phyloP scores from a whole-genome alignment of 768 basidiomycete species.

The Grammothele lineata region DNA sequence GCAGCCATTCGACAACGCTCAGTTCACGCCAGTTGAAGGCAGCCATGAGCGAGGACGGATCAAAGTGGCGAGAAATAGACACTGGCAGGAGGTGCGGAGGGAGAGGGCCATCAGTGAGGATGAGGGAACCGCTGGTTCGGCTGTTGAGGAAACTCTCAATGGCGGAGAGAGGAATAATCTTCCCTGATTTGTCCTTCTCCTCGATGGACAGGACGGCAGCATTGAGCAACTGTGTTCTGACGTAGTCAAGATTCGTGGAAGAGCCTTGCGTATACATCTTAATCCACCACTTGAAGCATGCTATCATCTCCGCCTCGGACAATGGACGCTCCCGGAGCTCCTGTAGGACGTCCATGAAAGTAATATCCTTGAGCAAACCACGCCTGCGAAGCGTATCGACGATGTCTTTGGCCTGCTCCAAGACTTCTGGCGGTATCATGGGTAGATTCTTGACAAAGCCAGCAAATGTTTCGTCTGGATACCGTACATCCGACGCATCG shows the following conservation, averaged over 20 bases:
- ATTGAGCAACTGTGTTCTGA: conserved; percentile 61
- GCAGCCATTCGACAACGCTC: conserved; percentile 70
- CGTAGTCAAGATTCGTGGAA: conserved; percentile 35
- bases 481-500: conserved; percentile 60
- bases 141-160: conserved; percentile 72
- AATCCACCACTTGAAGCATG: conserved; percentile 87
- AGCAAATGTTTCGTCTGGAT: conserved; percentile 66
- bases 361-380: conserved; percentile 67
- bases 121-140: conserved; percentile 41
- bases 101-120: conserved; percentile 72
- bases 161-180: conserved; percentile 62
- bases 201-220: conserved; percentile 58
- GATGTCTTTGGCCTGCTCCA: conserved; percentile 53
- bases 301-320: conserved; percentile 65
- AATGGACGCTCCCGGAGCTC: conserved; percentile 74
- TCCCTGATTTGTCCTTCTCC: conserved; percentile 37
- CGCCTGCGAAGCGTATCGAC: conserved; percentile 56
- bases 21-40: conserved; percentile 82
- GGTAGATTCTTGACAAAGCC: conserved; percentile 78
- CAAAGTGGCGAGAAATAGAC: conserved; percentile 56
- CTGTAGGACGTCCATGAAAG: conserved; percentile 76
- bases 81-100: conserved; percentile 71
- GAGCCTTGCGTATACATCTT: conserved; percentile 36
- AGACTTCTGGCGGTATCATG: conserved; percentile 59
- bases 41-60: conserved; percentile 40